Conservation (phyloP, 306 rosid genomes). For the Oemleria cerasiformis region DNA sequence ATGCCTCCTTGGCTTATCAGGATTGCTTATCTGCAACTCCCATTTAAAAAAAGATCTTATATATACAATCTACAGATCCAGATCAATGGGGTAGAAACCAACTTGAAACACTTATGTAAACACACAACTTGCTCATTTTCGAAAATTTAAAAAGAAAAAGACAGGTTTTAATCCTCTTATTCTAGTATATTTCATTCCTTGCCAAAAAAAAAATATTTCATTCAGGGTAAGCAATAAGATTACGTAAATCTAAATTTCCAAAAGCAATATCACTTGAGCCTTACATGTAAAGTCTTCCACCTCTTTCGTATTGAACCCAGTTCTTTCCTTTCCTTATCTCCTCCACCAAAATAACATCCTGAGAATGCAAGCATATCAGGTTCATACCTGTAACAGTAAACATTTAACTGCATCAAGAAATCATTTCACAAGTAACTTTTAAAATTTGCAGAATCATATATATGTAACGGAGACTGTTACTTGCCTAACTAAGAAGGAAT, state of each 20-base stretch:
- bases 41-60: constrained; percentile 9
- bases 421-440: constrained; percentile 11
- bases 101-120: background rate
- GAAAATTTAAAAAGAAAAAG: background rate
- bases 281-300: constrained; percentile 98
- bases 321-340: constrained; percentile 85
- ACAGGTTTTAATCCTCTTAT: background rate
- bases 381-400: constrained; percentile 66
- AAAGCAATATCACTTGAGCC: constrained; percentile 24
- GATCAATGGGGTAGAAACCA: background rate
- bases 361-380: constrained; percentile 99
- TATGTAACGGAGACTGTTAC: background rate
- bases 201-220: constrained; percentile 10
- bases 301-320: constrained; percentile 85
- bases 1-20: constrained; percentile 94
- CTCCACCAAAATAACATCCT: constrained; percentile 97
- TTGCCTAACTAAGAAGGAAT: background rate
- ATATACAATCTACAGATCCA: constrained; percentile 2
- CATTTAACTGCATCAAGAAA: constrained; percentile 20
- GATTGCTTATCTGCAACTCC: constrained; percentile 71
- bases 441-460: background rate
- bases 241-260: background rate
- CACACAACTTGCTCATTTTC: background rate
- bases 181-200: too few relatives aligned
- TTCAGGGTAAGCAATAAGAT: constrained; percentile 3